phyloP scores from a whole-genome alignment of 2,329 filamentous ascomycete genomes.

The Karstenula rhodostoma region DNA sequence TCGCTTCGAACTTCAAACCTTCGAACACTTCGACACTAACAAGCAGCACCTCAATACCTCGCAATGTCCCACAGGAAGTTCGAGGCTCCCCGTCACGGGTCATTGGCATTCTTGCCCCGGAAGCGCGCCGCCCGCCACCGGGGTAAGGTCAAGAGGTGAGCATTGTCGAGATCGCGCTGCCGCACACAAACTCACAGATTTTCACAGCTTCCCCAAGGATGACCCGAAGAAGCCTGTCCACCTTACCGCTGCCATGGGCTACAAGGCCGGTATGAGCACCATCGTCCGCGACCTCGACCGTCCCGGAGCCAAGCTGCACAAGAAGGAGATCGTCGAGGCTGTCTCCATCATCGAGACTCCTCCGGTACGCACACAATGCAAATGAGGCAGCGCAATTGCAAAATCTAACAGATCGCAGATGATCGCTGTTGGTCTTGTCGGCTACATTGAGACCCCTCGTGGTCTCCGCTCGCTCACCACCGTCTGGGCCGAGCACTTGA shows the following conservation, averaged over 20 bases:
- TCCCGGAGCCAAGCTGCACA: constrained; percentile 99
- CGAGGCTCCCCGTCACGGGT: constrained; percentile 93
- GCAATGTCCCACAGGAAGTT: constrained; percentile 70
- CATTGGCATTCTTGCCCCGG: constrained; percentile 65
- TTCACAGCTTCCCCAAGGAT: constrained; percentile 95
- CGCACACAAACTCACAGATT: constrained; percentile 33
- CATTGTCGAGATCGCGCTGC: constrained; percentile 52
- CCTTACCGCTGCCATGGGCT: constrained; percentile 97
- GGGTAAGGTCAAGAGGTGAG: constrained; percentile 98
- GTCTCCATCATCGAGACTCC: constrained; percentile 54
- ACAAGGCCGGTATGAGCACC: constrained; percentile 99
- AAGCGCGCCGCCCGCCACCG: constrained; percentile 95
- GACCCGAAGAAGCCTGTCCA: constrained; percentile 99
- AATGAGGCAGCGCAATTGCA: constrained; percentile 60
- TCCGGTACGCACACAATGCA: constrained; percentile 74
- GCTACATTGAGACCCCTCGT: constrained; percentile 99
- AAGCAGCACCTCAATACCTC: constrained; percentile 43
- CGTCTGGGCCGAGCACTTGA: constrained; percentile 99
- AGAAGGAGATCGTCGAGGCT: constrained; percentile 64
- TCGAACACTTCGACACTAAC: constrained; percentile 45
- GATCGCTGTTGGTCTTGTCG: constrained; percentile 99
- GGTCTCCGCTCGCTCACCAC: constrained; percentile 99
- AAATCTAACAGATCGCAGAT: constrained; percentile 69
- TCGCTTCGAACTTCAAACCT: constrained; percentile 26
- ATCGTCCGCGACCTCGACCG: constrained; percentile 99